Conservation (phyloP, 2,329 filamentous ascomycete genomes). For the Hypomyces rosellus region DNA sequence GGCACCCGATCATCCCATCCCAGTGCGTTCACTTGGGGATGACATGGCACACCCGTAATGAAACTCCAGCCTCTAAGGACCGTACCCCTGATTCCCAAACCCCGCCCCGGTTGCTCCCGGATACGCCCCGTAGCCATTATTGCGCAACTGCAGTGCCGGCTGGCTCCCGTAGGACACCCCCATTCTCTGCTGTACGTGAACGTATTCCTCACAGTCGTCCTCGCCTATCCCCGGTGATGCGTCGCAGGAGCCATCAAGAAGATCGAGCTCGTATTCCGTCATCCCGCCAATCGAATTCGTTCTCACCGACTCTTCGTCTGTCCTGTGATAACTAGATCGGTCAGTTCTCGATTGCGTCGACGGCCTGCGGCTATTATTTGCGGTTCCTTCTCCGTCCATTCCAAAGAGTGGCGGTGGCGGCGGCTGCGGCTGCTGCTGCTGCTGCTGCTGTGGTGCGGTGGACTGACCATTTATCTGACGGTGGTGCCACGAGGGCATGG, state of each 20-base stretch:
- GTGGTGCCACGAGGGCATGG: no score
- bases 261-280: conserved; percentile 3
- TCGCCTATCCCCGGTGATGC: not conserved
- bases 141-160: conserved; percentile 4
- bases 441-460: not conserved
- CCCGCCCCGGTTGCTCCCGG: not conserved
- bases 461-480: not conserved
- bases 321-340: not conserved
- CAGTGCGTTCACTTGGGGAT: not conserved
- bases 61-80: not conserved
- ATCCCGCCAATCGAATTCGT: not conserved
- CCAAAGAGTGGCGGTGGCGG: not conserved
- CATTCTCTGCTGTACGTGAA: not conserved
- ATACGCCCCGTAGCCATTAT: not conserved
- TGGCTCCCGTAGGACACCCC: conserved; percentile 1
- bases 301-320: not conserved
- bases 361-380: not conserved
- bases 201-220: not conserved
- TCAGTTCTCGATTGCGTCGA: not conserved
- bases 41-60: not conserved
- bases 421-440: not conserved
- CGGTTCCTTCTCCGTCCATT: not conserved
- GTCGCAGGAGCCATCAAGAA: not conserved
- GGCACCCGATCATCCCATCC: no score
- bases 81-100: not conserved